Evolutionary conservation across 2,329 filamentous ascomycete genomes (phyloP), one percentile per base, ranked within the genome.

Genomic region (Sporothrix globosa): DNA sequence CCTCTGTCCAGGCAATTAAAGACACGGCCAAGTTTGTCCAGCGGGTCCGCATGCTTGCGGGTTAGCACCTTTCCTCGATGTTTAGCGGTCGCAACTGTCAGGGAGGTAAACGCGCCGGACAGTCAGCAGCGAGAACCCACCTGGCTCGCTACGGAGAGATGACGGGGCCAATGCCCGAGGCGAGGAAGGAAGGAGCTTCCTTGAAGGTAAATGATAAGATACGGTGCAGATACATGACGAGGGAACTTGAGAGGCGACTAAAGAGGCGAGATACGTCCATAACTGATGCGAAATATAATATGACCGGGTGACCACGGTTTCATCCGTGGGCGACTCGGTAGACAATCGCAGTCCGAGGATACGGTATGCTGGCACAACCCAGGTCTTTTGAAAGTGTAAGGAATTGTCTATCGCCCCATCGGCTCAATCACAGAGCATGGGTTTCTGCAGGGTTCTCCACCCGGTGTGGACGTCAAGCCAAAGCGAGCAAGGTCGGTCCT

Each of bases 341-440:
- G 34, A 24, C n/a, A 24, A 63, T 63, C 60, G 60, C n/a, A 19
- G 44, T 30, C 44, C 44, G 61, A n/a, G n/a, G n/a, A 65, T 65
- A 65, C 24, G 61, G 44, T 34, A 24, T 65, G 61, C 61, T 24
- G 60, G 60, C 13, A 63, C 46, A 39, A 24, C 9, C 56, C 13
- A 24, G 39, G 24, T 46, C 58, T 21, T 46, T 34, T 39, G 34
- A 61, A n/a, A n/a, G 17, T 6, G 48, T 9, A n/a, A n/a, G 48
- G 54, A 27, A 39, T 46, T 46, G 39, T 24, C 56, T 61, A 6
- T 61, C 24, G 39, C 19, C n/a, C 44, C 41, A 50, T 65, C 61
- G 44, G 61, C 61, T 65, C 61, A 24, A 65, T 65, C 50, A 50
- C 61, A 11, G 44, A 44, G 44, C 44, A 50, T 50, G 41, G 60